Percentiles rank a stretch among this genome's conserved stretches.
Evolutionary conservation across 306 rosid species (phyloP).

Genomic region (Dryas octopetala): DNA sequence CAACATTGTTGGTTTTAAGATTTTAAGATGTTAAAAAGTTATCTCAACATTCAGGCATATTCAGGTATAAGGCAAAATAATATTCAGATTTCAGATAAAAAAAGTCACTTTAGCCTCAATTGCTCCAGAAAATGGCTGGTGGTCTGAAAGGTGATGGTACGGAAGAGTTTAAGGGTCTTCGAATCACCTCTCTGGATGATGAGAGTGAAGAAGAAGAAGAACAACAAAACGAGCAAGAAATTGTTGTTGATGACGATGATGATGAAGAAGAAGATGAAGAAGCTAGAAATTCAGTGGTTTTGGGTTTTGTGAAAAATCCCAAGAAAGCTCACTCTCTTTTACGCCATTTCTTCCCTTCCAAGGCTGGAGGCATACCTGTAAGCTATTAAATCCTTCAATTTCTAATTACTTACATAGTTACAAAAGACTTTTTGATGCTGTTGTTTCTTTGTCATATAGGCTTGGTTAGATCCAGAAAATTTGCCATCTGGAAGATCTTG

Average conservation of each 20-base stretch:
- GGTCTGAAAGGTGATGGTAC: slow-evolving; percentile 23
- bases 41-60: background rate
- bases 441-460: slow-evolving; percentile 43
- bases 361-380: slow-evolving; percentile 93
- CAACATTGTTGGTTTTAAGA: too few relatives aligned
- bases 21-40: background rate
- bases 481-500: slow-evolving; percentile 64
- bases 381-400: slow-evolving; percentile 12
- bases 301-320: slow-evolving; percentile 68
- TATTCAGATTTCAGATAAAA: background rate
- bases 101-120: background rate
- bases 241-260: slow-evolving; percentile 31
- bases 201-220: slow-evolving; percentile 26
- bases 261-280: slow-evolving; percentile 55
- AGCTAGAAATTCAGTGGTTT: slow-evolving; percentile 35
- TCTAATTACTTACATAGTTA: background rate
- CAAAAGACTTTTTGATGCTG: background rate
- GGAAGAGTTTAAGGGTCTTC: slow-evolving; percentile 42
- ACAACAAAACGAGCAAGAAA: slow-evolving; percentile 16
- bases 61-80: too few relatives aligned
- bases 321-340: slow-evolving; percentile 48
- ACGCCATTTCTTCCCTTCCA: slow-evolving; percentile 75
- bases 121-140: slow-evolving; percentile 31
- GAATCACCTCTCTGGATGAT: slow-evolving; percentile 41
- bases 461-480: slow-evolving; percentile 87